Base-by-base conservation (phyloP, 2,329 filamentous ascomycete species). In the Lithohypha guttulata region DNA sequence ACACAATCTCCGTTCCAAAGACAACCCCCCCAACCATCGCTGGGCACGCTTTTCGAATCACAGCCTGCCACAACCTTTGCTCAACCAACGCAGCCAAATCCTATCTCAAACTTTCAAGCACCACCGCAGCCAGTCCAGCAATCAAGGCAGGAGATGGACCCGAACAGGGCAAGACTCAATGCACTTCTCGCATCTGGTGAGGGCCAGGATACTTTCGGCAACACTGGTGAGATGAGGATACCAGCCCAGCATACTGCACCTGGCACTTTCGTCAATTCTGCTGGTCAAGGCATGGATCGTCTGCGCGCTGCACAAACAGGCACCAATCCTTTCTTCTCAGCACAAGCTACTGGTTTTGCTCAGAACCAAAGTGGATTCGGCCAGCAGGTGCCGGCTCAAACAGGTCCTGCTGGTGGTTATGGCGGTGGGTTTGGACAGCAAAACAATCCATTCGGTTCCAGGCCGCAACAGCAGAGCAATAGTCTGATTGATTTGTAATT, bases 241-340 rank as follows among this genome's bases (percentile, higher is more conserved):
- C 91, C 91, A 1, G 79, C 91, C 2, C 91, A 98, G 58, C 91
- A 98, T 60, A 98, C 91, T 0, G 86, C 91, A 1, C 91, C 91
- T 0, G 91, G 89, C 18, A 93, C 84, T 0, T 98, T 96, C 59
- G 81, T 98, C 64, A 98, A 98, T 64, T 93, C 84, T 44, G 86
- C 91, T 5, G 91, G 91, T 34, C 70, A 81, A 25, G 84, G 84
- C n/a, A 64, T 84, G 42, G 76, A 77, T 51, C 73, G 75, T 42
- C 62, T 95, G 29, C 83, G 86, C 47, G 68, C 70, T 3, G 61
- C 65, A 8, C 71, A 71, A 41, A 84, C 84, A 1, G 85, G 79
- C 2, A 91, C 75, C 65, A 96, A 96, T 56, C 91, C 91, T 1
- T 98, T 96, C 66, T 66, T 93, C 51, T 75, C 79, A 44, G 77